These are phyloP conservation scores for Leccinum aurantiacum DNA, from an alignment of 768 basidiomycete genomes.

Conservation along the genomic window DNA sequence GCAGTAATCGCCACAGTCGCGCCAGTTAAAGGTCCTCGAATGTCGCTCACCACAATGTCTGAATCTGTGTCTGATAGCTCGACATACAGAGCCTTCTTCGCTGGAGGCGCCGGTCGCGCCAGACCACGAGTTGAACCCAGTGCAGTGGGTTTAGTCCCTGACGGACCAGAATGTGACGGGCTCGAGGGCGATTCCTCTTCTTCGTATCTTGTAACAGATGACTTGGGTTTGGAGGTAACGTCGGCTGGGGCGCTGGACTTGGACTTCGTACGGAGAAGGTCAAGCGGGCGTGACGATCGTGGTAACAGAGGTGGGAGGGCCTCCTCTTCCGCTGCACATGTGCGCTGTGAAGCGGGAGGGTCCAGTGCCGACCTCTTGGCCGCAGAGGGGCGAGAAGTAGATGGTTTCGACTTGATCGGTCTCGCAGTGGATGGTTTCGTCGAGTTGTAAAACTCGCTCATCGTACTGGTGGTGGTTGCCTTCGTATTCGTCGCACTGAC, in stretches of 20 bases:
- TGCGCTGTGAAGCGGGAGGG: not conserved
- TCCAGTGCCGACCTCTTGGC: slow-evolving; percentile 1
- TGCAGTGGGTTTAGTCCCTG: not conserved
- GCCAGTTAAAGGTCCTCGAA: not conserved
- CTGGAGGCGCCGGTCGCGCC: not conserved
- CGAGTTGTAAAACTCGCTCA: slow-evolving; percentile 11
- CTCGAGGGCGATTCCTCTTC: slow-evolving; percentile 14
- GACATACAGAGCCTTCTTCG: slow-evolving; percentile 21
- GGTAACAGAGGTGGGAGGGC: slow-evolving; percentile 10
- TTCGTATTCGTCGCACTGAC: not conserved
- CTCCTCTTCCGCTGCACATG: slow-evolving; percentile 12
- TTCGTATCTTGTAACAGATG: slow-evolving; percentile 6
- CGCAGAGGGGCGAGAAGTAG: not conserved
- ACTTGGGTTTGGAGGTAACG: not conserved
- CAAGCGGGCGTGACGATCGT: slow-evolving; percentile 27
- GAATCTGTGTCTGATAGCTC: slow-evolving; percentile 27
- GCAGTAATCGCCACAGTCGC: not conserved
- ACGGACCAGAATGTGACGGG: not conserved
- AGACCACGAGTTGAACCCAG: not conserved
- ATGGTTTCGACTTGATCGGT: slow-evolving; percentile 5
- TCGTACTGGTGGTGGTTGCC: slow-evolving; percentile 2
- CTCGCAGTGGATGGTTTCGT: slow-evolving; percentile 9
- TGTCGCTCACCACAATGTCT: slow-evolving; percentile 19
- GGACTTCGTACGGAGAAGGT: slow-evolving; percentile 23
- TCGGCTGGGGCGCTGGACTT: not conserved